These are phyloP conservation scores for Rhodotorula sp. DNA, from an alignment of 1,284 basidiomycete species.

Conservation along the genomic window DNA sequence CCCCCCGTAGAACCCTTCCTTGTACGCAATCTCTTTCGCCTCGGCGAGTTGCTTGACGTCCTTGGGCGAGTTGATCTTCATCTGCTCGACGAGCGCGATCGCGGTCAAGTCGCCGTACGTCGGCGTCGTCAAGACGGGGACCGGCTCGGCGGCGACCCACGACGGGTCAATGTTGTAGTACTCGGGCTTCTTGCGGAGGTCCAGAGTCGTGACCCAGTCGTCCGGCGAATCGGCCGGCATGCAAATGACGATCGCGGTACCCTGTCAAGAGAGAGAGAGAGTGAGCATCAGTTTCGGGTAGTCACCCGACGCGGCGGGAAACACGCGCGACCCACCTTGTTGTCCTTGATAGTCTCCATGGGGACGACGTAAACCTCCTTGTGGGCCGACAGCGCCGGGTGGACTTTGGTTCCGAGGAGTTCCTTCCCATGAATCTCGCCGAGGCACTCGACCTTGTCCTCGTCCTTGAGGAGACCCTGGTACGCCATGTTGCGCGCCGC, in stretches of 20 bases:
- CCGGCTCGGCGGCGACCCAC: conserved; percentile 82
- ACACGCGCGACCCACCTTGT: conserved; percentile 61
- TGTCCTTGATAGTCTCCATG: conserved; percentile 95
- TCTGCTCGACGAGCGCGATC: conserved; percentile 76
- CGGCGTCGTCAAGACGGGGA: conserved; percentile 84
- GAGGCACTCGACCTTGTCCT: conserved; percentile 68
- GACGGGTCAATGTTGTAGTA: conserved; percentile 92
- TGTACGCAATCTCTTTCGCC: conserved; percentile 97
- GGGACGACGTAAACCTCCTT: conserved; percentile 92
- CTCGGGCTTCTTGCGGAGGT: conserved; percentile 94
- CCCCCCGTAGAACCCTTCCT: conserved; percentile 96
- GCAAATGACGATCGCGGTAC: conserved; percentile 97
- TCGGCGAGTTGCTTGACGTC: conserved; percentile 89
- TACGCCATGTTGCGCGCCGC: conserved; percentile 97
- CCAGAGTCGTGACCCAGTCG: conserved; percentile 86
- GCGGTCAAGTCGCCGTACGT: conserved; percentile 91
- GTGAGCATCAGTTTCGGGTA: neutral
- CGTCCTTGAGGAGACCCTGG: conserved; percentile 74
- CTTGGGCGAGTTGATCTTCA: conserved; percentile 96
- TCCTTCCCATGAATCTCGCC: conserved; percentile 73
- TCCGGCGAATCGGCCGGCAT: conserved; percentile 98
- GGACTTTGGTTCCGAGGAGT: conserved; percentile 85
- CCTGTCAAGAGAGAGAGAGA: conserved; percentile 53
- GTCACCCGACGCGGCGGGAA: no score
- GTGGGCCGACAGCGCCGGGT: conserved; percentile 77